Conservation (phyloP, 495 filamentous ascomycete genomes). For the Penicillium coffeae region DNA sequence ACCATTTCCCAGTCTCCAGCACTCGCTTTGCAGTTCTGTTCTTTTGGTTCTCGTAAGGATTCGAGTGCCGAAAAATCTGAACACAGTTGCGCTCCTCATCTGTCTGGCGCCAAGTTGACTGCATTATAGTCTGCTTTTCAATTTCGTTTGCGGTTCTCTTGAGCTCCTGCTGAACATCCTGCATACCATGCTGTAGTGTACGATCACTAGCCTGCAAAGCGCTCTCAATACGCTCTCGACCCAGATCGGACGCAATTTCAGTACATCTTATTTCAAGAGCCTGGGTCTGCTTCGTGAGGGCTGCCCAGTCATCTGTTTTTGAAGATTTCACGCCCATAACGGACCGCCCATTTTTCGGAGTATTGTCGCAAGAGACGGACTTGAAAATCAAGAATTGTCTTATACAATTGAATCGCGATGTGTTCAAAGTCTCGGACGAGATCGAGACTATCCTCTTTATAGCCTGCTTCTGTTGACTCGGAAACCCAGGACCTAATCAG, state of each 20-base stretch:
- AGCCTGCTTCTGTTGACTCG: neutral
- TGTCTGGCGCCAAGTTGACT: slow-evolving; percentile 6
- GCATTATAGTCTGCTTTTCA: slow-evolving; percentile 6
- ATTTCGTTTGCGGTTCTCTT: slow-evolving; percentile 1
- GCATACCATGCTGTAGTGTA: slow-evolving; percentile 2
- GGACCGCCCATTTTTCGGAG: slow-evolving; percentile 3
- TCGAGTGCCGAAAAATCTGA: slow-evolving; percentile 6
- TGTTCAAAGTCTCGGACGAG: slow-evolving; percentile 4
- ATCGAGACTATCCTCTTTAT: slow-evolving; percentile 2
- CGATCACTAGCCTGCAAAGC: slow-evolving; percentile 4
- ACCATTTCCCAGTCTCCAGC: slow-evolving; percentile 18
- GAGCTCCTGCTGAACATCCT: slow-evolving; percentile 3
- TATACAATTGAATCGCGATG: slow-evolving; percentile 1
- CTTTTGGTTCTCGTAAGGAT: slow-evolving; percentile 7
- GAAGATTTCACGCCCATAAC: slow-evolving; percentile 4
- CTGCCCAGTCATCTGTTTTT: slow-evolving; percentile 6
- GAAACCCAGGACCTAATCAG: slow-evolving; percentile 3
- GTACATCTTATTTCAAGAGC: slow-evolving; percentile 4
- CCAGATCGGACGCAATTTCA: slow-evolving; percentile 6
- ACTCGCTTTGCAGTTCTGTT: slow-evolving; percentile 7
- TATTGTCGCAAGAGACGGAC: slow-evolving; percentile 4
- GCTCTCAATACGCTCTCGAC: slow-evolving; percentile 5
- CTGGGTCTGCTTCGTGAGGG: slow-evolving; percentile 1
- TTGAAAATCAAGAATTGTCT: slow-evolving; percentile 7
- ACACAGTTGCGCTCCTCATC: slow-evolving; percentile 8